Percentiles rank a stretch among this genome's conserved stretches.
phyloP scores from a whole-genome alignment of 1,139 yeast genomes.

The Saccharomyces hybrid region DNA sequence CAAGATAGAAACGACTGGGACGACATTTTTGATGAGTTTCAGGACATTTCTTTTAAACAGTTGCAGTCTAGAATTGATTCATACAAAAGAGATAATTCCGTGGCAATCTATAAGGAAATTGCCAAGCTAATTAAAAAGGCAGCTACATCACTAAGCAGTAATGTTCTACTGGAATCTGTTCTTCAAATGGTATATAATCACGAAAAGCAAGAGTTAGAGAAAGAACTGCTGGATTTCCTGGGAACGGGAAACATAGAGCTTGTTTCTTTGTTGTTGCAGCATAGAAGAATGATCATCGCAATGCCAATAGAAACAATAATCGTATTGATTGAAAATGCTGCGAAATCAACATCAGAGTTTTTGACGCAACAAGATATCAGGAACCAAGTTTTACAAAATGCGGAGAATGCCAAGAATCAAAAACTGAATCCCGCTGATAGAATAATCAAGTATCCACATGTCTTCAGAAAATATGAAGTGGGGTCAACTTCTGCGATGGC shows the following conservation, averaged over 20 bases:
- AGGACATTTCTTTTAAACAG: constrained; percentile 30
- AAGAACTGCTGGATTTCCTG: constrained; percentile 65
- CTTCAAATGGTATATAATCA: constrained; percentile 28
- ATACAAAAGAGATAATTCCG: constrained; percentile 33
- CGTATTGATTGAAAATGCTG: constrained; percentile 9
- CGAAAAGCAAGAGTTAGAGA: constrained; percentile 40
- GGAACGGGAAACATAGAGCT: constrained; percentile 84
- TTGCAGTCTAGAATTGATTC: constrained; percentile 25
- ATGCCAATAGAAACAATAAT: constrained; percentile 23
- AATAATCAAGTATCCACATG: constrained; percentile 72
- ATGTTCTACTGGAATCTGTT: constrained; percentile 29
- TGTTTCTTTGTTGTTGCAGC: constrained; percentile 56
- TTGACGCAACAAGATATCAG: constrained; percentile 53
- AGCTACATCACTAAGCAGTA: constrained; percentile 15
- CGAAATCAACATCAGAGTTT: constrained; percentile 26
- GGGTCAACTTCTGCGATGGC: constrained; percentile 53
- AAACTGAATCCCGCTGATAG: constrained; percentile 42
- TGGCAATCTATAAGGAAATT: constrained; percentile 32
- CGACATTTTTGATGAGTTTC: constrained; percentile 35
- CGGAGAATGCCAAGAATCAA: constrained; percentile 43
- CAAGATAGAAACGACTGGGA: constrained; percentile 33
- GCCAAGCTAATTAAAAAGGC: constrained; percentile 23
- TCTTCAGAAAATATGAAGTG: constrained; percentile 62
- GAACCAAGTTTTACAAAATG: constrained; percentile 50
- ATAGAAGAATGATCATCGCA: constrained; percentile 35